Evolutionary conservation across 805 yeast genomes (phyloP).

Genomic region (Tetrapisispora namnaoensis): DNA sequence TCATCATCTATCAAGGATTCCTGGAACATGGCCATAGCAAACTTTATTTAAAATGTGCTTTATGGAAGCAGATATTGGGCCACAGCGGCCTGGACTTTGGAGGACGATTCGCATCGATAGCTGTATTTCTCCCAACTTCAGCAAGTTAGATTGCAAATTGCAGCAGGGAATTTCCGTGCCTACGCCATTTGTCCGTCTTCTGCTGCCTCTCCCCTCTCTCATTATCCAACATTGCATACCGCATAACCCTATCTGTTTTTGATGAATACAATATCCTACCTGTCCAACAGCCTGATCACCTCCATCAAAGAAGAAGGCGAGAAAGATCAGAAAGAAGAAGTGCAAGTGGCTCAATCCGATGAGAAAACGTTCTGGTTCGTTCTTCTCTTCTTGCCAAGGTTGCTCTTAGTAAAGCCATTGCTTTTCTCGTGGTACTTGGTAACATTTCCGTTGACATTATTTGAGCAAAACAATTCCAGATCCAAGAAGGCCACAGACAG

Average conservation of each 20-base stretch:
- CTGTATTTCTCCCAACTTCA: too few relatives aligned
- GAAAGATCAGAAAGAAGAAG: constrained; percentile 1
- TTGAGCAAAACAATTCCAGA: constrained; percentile 17
- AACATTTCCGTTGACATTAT: constrained; percentile 45
- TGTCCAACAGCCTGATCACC: constrained; percentile 20
- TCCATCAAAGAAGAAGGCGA: constrained; percentile 2
- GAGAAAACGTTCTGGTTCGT: constrained; percentile 15
- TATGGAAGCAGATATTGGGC: too few relatives aligned
- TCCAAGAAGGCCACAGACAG: not conserved
- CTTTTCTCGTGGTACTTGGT: constrained; percentile 40
- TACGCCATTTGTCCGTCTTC: not conserved
- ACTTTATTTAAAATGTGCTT: too few relatives aligned
- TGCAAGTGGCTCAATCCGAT: not conserved
- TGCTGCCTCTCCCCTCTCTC: not conserved
- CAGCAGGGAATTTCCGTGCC: not conserved
- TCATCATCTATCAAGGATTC: too few relatives aligned
- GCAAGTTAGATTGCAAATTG: too few relatives aligned
- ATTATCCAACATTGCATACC: not conserved
- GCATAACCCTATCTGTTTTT: not conserved
- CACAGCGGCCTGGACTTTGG: too few relatives aligned
- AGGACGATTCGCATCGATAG: too few relatives aligned
- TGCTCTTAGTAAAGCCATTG: constrained; percentile 44
- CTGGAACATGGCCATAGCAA: too few relatives aligned
- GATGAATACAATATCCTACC: constrained; percentile 22
- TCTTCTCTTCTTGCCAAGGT: constrained; percentile 40